Evolutionary conservation across 192 early-diverging fungal genomes (phyloP).

Genomic region (Entomortierella chlamydospora): DNA sequence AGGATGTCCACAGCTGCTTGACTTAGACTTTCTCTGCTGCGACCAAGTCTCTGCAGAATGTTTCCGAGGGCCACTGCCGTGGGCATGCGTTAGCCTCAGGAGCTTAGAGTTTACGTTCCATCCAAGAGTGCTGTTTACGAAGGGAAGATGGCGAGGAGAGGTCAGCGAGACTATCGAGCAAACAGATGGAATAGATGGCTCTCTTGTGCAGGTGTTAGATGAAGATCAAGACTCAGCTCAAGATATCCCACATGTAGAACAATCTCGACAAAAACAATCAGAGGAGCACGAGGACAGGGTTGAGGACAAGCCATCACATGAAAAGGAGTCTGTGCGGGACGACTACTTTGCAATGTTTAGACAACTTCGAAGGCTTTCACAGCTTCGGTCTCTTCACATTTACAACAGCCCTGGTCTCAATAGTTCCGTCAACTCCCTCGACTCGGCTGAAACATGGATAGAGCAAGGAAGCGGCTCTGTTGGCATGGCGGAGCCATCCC

Average conservation of each 20-base stretch:
- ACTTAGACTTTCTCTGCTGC: conserved; percentile 45
- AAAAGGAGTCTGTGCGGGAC: conserved; percentile 18
- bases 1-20: conserved; percentile 19
- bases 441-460: not conserved
- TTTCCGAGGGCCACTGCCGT: conserved; percentile 16
- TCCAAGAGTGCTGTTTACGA: conserved; percentile 20
- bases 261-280: conserved; percentile 4
- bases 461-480: not conserved
- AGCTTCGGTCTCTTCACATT: conserved; percentile 22
- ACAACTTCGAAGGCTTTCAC: conserved; percentile 22
- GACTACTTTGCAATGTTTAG: conserved; percentile 45
- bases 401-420: conserved; percentile 42
- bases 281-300: not conserved
- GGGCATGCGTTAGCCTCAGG: conserved; percentile 22
- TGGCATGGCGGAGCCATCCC: not conserved
- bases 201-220: not conserved
- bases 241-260: not conserved
- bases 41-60: conserved; percentile 42
- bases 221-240: not conserved
- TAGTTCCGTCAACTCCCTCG: not conserved
- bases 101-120: conserved; percentile 47
- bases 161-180: not conserved
- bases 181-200: not conserved
- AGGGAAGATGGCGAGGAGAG: not conserved
- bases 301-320: not conserved